phyloP scores from a whole-genome alignment of 2,329 filamentous ascomycete species.

The Albifimbria verrucaria region DNA sequence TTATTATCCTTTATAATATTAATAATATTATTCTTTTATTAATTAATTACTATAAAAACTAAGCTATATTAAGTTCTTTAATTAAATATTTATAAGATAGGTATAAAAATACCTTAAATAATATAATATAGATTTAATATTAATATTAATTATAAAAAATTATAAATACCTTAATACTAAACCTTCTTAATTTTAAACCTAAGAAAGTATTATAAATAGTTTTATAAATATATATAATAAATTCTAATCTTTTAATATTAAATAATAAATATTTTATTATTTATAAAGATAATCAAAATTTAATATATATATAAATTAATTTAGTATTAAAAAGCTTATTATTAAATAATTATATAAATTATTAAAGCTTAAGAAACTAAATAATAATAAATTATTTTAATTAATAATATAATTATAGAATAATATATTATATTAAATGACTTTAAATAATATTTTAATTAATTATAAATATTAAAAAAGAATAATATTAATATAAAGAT shows the following conservation, averaged over 20 bases:
- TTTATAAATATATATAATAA: neutral
- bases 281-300: neutral
- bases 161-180: neutral
- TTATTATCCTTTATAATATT: slow-evolving; percentile 1
- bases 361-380: neutral
- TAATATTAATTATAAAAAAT: slow-evolving; percentile 1
- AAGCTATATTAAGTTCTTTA: neutral
- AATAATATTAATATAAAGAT: neutral
- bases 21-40: neutral
- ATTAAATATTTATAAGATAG: slow-evolving; percentile 3
- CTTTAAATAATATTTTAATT: slow-evolving; percentile 3
- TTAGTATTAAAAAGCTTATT: neutral
- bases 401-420: slow-evolving; percentile 3
- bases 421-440: slow-evolving; percentile 1
- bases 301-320: neutral
- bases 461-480: neutral
- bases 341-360: neutral
- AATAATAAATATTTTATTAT: neutral
- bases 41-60: neutral
- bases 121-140: neutral
- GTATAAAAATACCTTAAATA: neutral
- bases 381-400: neutral
- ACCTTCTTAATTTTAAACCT: no score
- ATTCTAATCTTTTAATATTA: neutral
- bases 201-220: slow-evolving; percentile 1